These are phyloP conservation scores for Cyclotella sp. DNA, from an alignment of 108 stramenopile genomes.

Conservation along the genomic window DNA sequence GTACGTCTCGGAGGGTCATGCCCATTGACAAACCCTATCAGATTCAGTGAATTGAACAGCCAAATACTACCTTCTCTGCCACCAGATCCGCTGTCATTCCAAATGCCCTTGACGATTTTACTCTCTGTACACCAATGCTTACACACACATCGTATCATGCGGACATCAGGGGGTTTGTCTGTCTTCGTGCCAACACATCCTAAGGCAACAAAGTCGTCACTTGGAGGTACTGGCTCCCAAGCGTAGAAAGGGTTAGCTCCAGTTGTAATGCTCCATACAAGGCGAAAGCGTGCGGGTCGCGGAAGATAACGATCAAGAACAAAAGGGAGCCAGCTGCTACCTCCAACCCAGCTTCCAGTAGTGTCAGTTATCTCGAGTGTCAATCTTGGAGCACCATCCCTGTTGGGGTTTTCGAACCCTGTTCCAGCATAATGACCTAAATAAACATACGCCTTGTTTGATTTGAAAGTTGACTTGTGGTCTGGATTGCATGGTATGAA, in stretches of 20 bases:
- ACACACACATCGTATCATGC: slow-evolving; percentile 92
- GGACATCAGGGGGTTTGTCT: slow-evolving; percentile 90
- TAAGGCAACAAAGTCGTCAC: slow-evolving; percentile 94
- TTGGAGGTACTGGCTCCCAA: slow-evolving; percentile 97
- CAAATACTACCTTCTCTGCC: slow-evolving; percentile 91
- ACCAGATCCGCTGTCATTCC: slow-evolving; percentile 92
- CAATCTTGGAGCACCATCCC: slow-evolving; percentile 77
- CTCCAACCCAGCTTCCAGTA: slow-evolving; percentile 89
- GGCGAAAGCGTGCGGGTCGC: slow-evolving; percentile 92
- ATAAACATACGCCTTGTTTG: slow-evolving; percentile 89
- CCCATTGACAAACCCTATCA: slow-evolving; percentile 88
- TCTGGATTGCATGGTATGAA: background rate
- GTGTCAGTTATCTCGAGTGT: slow-evolving; percentile 95
- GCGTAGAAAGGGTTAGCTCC: slow-evolving; percentile 94
- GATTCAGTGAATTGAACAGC: slow-evolving; percentile 86
- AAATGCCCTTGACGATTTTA: slow-evolving; percentile 75
- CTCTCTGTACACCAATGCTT: slow-evolving; percentile 87
- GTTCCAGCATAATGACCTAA: slow-evolving; percentile 91
- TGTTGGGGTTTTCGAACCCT: slow-evolving; percentile 89
- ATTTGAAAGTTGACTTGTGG: slow-evolving; percentile 70
- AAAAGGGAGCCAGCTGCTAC: slow-evolving; percentile 92
- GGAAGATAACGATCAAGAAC: slow-evolving; percentile 93
- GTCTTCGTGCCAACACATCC: slow-evolving; percentile 94
- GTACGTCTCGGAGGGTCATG: slow-evolving; percentile 85
- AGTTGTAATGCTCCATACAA: slow-evolving; percentile 94